Evolutionary conservation across 768 basidiomycete genomes (phyloP), one percentile per base, ranked within the genome.

Genomic region (Tubosaeta sp.): DNA sequence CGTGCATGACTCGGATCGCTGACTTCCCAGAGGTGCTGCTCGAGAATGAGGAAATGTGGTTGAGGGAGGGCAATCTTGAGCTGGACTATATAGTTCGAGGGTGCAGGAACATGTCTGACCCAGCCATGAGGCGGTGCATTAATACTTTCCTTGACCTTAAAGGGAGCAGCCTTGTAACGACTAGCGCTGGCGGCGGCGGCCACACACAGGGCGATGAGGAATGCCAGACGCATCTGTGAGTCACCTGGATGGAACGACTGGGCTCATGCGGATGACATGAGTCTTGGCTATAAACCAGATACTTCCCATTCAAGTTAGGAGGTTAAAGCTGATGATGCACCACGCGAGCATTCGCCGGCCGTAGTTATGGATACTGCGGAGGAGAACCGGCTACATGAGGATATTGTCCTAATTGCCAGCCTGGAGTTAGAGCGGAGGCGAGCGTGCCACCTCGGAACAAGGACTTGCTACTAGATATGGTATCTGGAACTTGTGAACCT

Each of bases 41-140:
- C 80, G 49, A 84, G 62, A 25, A 66, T 61, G 37, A 63, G 58
- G 57, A 82, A 82, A 59, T 80, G 72, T 19, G 74, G 73, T 55
- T 81, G 82, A 9, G 74, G 74, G 27, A 85, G 75, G n/a, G 74
- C 83, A 43, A 85, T 81, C 52, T 79, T 82, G 58, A 86, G 76
- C 38, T 71, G 65, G 41, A 86, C 73, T n/a, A 61, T 63, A 57
- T 79, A 73, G 54, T 75, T 67, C 1, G 75, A 54, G 10, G 76
- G 70, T 19, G 83, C 75, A 32, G 68, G 63, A 33, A 72, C 69
- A 1, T 74, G 70, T 51, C 68, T 65, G 27, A 65, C 50, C 84
- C 83, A 85, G 11, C 76, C 77, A 29, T 43, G 69, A 53, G 84
- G 84, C 31, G 71, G 61, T 0, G 43, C 45, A 16, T 61, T 4